Base-by-base conservation (phyloP, 768 basidiomycete genomes). In the Lyophyllum atratum region DNA sequence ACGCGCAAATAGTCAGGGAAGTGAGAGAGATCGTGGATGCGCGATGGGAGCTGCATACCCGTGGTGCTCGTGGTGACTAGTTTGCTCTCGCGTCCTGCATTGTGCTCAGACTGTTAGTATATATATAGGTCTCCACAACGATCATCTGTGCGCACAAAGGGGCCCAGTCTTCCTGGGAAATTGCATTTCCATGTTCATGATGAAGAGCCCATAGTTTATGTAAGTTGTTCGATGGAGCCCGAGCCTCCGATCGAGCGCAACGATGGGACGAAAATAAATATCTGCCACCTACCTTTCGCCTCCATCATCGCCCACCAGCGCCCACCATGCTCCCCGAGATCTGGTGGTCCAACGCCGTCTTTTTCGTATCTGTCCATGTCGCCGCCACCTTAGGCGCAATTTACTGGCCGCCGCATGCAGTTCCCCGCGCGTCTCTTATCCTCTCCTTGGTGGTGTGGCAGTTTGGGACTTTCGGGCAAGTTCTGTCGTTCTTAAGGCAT, bases 361-460 rank as follows among this genome's bases (percentile, higher is more conserved):
- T 89, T 69, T 86, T 88, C 64, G 56, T 81, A 48, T 72, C 69
- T 6, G 72, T 81, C 5, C 90, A 92, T 67, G 15, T 87, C 24
- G 81, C 82, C 12, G 84, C 86, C 3, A 49, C 78, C 24, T 54
- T 79, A 48, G 89, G 87, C 15, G 71, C 81, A 2, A 74, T 78
- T 44, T 76, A 71, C 59, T 74, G 77, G 55, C 88, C 89, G 0
- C 74, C 76, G 2, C 71, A 72, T 47, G 53, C 68, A 0, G 70
- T 84, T 12, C 73, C 79, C 3, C 66, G 69, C 33, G 68, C 74
- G 9, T 88, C 83, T 2, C 68, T 85, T 5, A 37, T 80, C 17
- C 67, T 90, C n/a, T 76, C 80, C 24, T 74, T 88, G 54, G 52
- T 82, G 8, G 72, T 81, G 4, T 90, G 87, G 89, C 89, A 92